phyloP scores from a whole-genome alignment of 371 early-diverging fungal species.

The Gilbertella persicaria region DNA sequence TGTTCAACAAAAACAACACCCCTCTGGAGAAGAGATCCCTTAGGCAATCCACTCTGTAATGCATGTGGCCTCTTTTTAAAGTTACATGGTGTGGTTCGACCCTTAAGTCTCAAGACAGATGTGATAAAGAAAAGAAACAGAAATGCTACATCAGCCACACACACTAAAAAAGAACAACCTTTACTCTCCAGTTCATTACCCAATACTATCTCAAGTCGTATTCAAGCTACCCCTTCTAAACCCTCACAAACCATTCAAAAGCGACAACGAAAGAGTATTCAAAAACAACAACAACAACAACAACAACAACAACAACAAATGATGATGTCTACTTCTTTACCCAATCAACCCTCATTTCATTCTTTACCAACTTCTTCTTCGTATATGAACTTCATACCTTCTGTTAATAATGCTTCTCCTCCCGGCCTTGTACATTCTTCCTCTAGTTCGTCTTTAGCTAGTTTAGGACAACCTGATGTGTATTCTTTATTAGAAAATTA shows the following conservation, averaged over 20 bases:
- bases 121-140: constrained; percentile 37
- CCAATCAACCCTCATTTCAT: background rate
- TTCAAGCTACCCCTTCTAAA: constrained; percentile 7
- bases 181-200: constrained; percentile 10
- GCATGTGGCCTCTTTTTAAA: constrained; percentile 36
- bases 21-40: constrained; percentile 29
- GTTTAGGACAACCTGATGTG: constrained; percentile 15
- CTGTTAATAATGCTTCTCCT: background rate
- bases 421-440: constrained; percentile 19
- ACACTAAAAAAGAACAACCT: background rate
- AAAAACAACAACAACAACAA: constrained; percentile 3
- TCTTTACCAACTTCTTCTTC: background rate
- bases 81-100: constrained; percentile 33
- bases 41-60: constrained; percentile 30
- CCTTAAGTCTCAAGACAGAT: constrained; percentile 34
- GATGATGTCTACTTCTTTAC: background rate
- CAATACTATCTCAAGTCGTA: background rate
- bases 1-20: constrained; percentile 30
- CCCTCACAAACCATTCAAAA: constrained; percentile 10
- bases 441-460: constrained; percentile 14
- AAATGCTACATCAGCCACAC: constrained; percentile 1
- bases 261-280: constrained; percentile 13
- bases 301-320: background rate
- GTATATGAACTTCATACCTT: constrained; percentile 4
- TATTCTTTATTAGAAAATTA: constrained; percentile 24